Evolutionary conservation across 352 stramenopile genomes (phyloP), one percentile per base, ranked within the genome.

Genomic region (Blastocystis sp.): DNA sequence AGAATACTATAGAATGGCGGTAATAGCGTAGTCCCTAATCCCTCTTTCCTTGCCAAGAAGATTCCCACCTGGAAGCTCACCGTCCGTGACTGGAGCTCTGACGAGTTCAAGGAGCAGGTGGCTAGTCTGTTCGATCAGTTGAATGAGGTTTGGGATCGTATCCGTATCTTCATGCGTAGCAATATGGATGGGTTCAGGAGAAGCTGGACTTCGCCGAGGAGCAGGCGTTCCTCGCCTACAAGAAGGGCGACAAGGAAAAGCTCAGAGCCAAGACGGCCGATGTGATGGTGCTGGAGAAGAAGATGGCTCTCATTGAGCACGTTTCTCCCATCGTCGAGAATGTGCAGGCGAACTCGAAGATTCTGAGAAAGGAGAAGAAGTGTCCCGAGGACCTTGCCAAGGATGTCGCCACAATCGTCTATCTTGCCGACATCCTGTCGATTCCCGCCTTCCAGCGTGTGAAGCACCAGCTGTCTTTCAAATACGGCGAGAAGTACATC

Each of bases 231-330:
- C 74, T 67, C 29, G 74, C 74, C 29, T 85, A 85, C 74, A 67
- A 85, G 74, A 85, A 85, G 74, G 66, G 39, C 37, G 50, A 85
- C 37, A 85, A 85, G 51, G 74, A 85, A n/a, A 85, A 85, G 74
- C 31, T 85, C 51, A 39, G 74, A 60, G 74, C 65, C 35, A 66
- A 69, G 21, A 59, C 66, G 3, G 33, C 74, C 37, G 74, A 85
- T n/a, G 50, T 85, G 74, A 85, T 85, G 50, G 74, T 85, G 13
- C 39, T 85, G 13, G 74, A 85, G 74, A 85, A 85, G 74, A 85
- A 85, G 51, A 67, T 85, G 4, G 61, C 55, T 45, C 74, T 85
- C 26, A 37, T 85, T 4, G 74, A 85, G 61, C n/a, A 67, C 31
- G 55, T 85, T n/a, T 85, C 50, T 21, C 74, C 74, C 26, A 85